Percentiles rank a stretch among this genome's conserved stretches.
Conservation (phyloP, 2,329 filamentous ascomycete species). For the Ilyonectria robusta region DNA sequence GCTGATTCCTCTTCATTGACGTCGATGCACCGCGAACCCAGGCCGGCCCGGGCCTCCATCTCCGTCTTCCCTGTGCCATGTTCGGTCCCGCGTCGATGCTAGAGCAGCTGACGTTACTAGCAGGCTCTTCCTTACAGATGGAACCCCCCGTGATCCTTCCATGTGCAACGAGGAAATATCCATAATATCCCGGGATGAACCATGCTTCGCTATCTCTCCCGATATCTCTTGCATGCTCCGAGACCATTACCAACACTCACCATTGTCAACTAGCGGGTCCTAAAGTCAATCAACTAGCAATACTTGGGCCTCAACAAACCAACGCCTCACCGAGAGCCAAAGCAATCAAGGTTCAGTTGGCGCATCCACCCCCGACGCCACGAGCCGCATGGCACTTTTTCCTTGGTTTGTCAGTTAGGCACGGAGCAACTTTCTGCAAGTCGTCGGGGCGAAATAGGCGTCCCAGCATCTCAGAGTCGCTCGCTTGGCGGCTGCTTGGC, state of each 20-base stretch:
- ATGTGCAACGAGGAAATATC: neutral
- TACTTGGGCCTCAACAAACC: constrained; percentile 36
- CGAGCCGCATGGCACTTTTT: constrained; percentile 17
- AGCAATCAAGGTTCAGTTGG: constrained; percentile 44
- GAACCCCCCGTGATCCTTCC: no score
- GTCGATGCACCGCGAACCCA: constrained; percentile 12
- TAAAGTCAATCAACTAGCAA: neutral
- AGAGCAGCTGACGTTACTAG: constrained; percentile 21
- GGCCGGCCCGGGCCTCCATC: constrained; percentile 7
- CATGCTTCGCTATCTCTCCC: neutral
- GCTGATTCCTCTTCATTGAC: constrained; percentile 28
- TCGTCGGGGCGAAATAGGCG: neutral
- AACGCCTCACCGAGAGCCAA: constrained; percentile 34
- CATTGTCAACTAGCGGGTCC: neutral
- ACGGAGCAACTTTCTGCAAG: constrained; percentile 11
- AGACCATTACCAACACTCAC: neutral
- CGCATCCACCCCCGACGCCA: constrained; percentile 34
- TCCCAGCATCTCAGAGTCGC: constrained; percentile 28
- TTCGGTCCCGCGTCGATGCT: constrained; percentile 2
- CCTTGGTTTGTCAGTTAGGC: constrained; percentile 1
- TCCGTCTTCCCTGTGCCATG: neutral
- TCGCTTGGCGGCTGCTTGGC: constrained; percentile 33
- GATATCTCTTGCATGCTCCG: neutral
- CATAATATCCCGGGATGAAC: neutral
- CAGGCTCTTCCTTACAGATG: neutral